Percentiles rank a stretch among this genome's conserved stretches.
Evolutionary conservation across 352 stramenopile species (phyloP).

Genomic region (Globisporangium cylindrosporum): DNA sequence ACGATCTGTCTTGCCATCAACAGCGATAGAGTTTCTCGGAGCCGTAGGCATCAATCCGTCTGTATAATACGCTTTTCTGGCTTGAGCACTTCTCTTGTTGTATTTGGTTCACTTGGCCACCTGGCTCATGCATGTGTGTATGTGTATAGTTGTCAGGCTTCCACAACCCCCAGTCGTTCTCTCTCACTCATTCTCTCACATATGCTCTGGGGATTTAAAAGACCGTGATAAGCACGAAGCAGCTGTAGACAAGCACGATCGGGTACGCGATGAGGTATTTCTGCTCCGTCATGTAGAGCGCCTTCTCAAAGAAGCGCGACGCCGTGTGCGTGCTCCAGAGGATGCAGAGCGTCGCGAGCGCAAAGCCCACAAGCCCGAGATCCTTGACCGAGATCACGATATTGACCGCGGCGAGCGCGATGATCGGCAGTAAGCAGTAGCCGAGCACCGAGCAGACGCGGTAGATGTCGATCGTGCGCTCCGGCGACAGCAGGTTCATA

Average conservation of each 20-base stretch:
- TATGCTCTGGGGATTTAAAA: conserved; percentile 68
- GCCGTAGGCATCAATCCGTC: too few species aligned
- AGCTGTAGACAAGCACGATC: conserved; percentile 95
- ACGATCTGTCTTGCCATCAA: too few species aligned
- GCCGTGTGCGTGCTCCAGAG: conserved; percentile 94
- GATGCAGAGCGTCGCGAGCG: conserved; percentile 86
- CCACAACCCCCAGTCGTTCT: neutral
- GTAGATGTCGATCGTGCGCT: conserved; percentile 90
- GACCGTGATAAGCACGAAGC: conserved; percentile 98
- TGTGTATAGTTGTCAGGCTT: neutral
- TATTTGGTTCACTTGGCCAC: neutral
- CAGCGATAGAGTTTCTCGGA: too few species aligned
- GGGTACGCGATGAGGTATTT: conserved; percentile 98
- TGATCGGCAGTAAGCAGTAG: conserved; percentile 97
- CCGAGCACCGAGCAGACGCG: conserved; percentile 94
- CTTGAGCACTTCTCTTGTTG: neutral
- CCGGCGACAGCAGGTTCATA: conserved; percentile 93
- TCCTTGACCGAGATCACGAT: conserved; percentile 90
- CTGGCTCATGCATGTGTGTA: neutral
- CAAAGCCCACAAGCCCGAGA: conserved; percentile 70
- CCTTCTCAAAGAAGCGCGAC: conserved; percentile 96
- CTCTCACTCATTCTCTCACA: neutral
- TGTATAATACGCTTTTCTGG: too few species aligned
- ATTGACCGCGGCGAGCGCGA: conserved; percentile 92
- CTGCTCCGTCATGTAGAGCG: conserved; percentile 93